A percentile compares a stretch with the other conserved stretches of the same genome.
Conservation (phyloP, 2,329 filamentous ascomycete genomes). For the Paraphoma sp. region DNA sequence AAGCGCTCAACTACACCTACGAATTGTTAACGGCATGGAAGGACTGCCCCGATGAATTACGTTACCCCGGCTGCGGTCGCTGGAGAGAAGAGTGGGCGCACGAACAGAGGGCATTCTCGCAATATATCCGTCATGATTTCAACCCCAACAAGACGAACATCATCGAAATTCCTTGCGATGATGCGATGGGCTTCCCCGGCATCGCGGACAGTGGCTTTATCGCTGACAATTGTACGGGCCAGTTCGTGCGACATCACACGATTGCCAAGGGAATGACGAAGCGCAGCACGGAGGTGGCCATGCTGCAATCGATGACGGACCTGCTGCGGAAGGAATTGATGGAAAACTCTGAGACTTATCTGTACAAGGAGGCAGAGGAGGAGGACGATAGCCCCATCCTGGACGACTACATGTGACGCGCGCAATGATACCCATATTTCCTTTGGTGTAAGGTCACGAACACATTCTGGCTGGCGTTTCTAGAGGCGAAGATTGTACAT, state of each 20-base stretch:
- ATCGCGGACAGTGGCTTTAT: slow-evolving; percentile 16
- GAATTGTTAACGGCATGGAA: slow-evolving; percentile 42
- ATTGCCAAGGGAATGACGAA: slow-evolving; percentile 24
- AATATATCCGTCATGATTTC: slow-evolving; percentile 45
- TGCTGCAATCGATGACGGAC: slow-evolving; percentile 19
- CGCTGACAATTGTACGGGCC: slow-evolving; percentile 27
- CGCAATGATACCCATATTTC: too few relatives aligned
- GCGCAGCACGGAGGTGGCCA: slow-evolving; percentile 19
- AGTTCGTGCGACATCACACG: slow-evolving; percentile 40
- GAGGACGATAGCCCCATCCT: too few relatives aligned
- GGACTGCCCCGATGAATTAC: slow-evolving; percentile 33
- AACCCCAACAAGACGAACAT: slow-evolving; percentile 31
- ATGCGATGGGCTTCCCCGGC: slow-evolving; percentile 42
- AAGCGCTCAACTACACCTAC: slow-evolving; percentile 34
- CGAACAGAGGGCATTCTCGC: slow-evolving; percentile 44
- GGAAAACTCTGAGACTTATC: slow-evolving; percentile 11
- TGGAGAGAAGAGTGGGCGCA: slow-evolving; percentile 40
- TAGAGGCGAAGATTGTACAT: too few relatives aligned
- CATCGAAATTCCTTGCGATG: slow-evolving; percentile 41
- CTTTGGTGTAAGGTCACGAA: too few relatives aligned
- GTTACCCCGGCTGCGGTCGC: slow-evolving; percentile 32
- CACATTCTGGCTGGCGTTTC: too few relatives aligned
- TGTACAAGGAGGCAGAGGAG: slow-evolving; percentile 8
- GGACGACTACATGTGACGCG: too few relatives aligned
- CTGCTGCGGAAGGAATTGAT: slow-evolving; percentile 15